Evolutionary conservation across 106 monocot genomes (phyloP), one percentile per base, ranked within the genome.

Genomic region (Xerophyta viscosa): DNA sequence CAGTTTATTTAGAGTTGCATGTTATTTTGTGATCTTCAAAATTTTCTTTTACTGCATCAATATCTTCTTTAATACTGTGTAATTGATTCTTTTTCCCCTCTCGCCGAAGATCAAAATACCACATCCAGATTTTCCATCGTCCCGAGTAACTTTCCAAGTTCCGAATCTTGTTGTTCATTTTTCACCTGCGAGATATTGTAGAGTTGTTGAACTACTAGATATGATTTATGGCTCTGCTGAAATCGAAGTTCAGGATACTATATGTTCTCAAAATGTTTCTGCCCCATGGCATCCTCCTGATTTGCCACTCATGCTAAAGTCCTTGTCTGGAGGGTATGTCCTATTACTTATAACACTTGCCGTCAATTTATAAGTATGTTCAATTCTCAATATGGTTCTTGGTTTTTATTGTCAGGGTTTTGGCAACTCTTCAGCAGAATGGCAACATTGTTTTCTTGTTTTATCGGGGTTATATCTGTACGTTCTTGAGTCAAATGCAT

Each of bases 381-480:
- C 5, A 27, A 57, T 39, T 57, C 23, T 50, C 27, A 23, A 44
- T 42, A 10, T 29, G 3, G 13, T 62, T 14, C n/a, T 50, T 33
- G 33, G 33, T 23, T 58, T 36, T 65, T 62, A 3, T 48, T 54
- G 26, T 8, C n/a, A 96, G 96, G 96, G 96, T 6, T 58, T 96
- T 73, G 85, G 94, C 23, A 71, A 88, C 72, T 78, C 81, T 70
- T 56, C 75, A 45, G 96, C 96, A 54, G 85, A 89, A 63, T 96
- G 96, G 96, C 71, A 89, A 36, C 78, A 81, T 56, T 89, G 96
- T 69, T 72, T 77, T 74, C 50, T 96, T 63, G 58, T 82, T 20
- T 69, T 96, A 82, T 96, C 85, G 17, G 96, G 96, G n/a, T 24
- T 96, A 20, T 82, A 96, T 77, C 79, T 96, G 37, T 96, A 96